phyloP scores from a whole-genome alignment of 1,284 basidiomycete genomes.

The Tylopilus orsonianus region DNA sequence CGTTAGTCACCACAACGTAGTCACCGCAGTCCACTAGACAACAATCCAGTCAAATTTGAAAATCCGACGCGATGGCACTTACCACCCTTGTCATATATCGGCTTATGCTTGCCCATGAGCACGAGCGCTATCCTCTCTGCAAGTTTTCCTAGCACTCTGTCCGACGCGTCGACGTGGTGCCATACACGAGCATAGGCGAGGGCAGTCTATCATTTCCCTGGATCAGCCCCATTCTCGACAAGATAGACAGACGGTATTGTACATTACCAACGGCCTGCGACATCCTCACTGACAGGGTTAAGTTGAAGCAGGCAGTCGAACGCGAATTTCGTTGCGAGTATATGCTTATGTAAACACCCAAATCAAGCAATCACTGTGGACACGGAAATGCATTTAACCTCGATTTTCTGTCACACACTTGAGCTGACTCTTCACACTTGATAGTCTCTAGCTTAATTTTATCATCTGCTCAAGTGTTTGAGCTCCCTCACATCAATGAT shows the following conservation, averaged over 20 bases:
- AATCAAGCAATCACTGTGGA: not conserved
- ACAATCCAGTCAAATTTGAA: not conserved
- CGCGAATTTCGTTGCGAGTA: not conserved
- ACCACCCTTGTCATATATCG: slow-evolving; percentile 92
- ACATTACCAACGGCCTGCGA: slow-evolving; percentile 71
- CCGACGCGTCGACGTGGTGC: slow-evolving; percentile 93
- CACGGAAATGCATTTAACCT: too few species aligned
- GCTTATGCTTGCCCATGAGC: slow-evolving; percentile 99
- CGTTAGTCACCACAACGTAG: slow-evolving; percentile 96
- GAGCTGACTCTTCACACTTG: too few species aligned
- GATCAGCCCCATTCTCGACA: not conserved
- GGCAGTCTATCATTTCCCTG: slow-evolving; percentile 63
- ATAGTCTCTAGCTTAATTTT: too few species aligned
- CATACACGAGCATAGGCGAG: slow-evolving; percentile 92
- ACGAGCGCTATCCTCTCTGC: slow-evolving; percentile 92
- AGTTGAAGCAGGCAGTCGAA: too few species aligned
- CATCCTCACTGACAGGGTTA: slow-evolving; percentile 41
- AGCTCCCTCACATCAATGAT: too few species aligned
- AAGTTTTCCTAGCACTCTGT: slow-evolving; percentile 89
- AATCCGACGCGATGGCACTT: slow-evolving; percentile 28
- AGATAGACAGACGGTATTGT: slow-evolving; percentile 21
- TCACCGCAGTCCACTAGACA: slow-evolving; percentile 88
- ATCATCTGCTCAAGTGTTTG: too few species aligned
- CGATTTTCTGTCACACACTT: too few species aligned
- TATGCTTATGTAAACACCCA: slow-evolving; percentile 4